Percentiles rank a stretch among this genome's conserved stretches.
Conservation (phyloP, 805 yeast species). For the Candida wancherniae region DNA sequence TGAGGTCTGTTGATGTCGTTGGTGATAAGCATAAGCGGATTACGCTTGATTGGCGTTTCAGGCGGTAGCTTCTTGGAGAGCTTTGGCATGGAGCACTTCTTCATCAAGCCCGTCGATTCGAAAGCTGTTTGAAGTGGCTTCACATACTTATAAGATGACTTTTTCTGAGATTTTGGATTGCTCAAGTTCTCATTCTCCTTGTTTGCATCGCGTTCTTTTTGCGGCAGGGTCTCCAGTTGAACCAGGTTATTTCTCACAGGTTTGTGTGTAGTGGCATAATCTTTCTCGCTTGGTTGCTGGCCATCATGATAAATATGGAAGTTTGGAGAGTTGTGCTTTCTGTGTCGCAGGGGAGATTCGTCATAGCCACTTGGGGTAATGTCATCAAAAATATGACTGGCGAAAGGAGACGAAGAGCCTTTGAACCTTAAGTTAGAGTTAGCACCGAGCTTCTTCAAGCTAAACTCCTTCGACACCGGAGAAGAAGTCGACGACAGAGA, state of each 20-base stretch:
- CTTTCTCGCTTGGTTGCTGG: no score
- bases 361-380: conserved; percentile 8
- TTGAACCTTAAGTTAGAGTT: conserved; percentile 15
- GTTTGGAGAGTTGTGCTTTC: conserved; percentile 7
- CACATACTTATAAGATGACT: conserved; percentile 54
- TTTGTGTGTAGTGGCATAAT: not conserved
- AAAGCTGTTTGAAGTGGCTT: conserved; percentile 86
- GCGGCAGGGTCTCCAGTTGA: not conserved
- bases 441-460: conserved; percentile 9
- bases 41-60: conserved; percentile 41
- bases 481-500: conserved; percentile 11
- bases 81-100: conserved; percentile 32
- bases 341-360: conserved; percentile 17
- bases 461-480: conserved; percentile 12
- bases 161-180: conserved; percentile 8
- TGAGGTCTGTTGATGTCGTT: conserved; percentile 13
- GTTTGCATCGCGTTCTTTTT: conserved; percentile 21
- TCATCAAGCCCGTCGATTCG: conserved; percentile 67
- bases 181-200: conserved; percentile 28
- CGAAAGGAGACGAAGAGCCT: conserved; percentile 16
- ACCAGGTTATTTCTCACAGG: no score
- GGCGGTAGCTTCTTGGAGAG: conserved; percentile 32
- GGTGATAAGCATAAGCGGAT: conserved; percentile 34
- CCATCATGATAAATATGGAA: conserved; percentile 13
- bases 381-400: conserved; percentile 12